Evolutionary conservation across 345 rosid genomes (phyloP), one percentile per base, ranked within the genome.

Genomic region (Eucalyptus microcorys): DNA sequence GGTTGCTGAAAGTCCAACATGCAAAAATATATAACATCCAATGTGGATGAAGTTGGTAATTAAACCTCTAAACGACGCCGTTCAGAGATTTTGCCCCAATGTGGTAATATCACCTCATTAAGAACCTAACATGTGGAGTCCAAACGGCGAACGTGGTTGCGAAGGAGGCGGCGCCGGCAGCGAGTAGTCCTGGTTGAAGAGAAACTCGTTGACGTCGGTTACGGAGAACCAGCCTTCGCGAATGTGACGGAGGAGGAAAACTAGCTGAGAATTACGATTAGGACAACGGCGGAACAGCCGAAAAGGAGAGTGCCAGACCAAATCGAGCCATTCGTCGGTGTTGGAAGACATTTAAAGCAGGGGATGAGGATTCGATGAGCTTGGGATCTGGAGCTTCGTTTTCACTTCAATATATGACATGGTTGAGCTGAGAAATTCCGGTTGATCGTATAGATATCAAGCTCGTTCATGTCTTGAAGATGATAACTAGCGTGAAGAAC

Each of bases 81-180:
- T 71, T 71, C 24, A 76, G 27, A 76, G 8, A 37, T 37, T 37
- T 76, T 37, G 4, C 26, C 83, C 14, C 47, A 3, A 40, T 14
- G 6, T 14, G 79, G 22, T 66, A 32, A 66, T 14, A 66, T 66
- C 79, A 4, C 40, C 40, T 3, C 19, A 66, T 66, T 16, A 14
- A 64, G 34, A 64, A 97, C 96, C 94, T 92, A 91, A 76, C 99
- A 96, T 21, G 96, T 93, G 76, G 97, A 93, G 87, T 98, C 99
- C 84, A 96, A 98, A 95, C 11, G 97, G 99, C n/a, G 96, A 93
- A 87, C 91, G 97, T 32, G 97, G 99, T 7, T 97, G 99, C 17
- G 96, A 98, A 2, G 99, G 99, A 8, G 99, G 99, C 7, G 99
- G 99, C 37, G 99, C 91, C 14, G 96, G 96, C 7, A 98, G 99